Conservation (phyloP, 257 asterid genomes). For the Solanum virginianum region DNA sequence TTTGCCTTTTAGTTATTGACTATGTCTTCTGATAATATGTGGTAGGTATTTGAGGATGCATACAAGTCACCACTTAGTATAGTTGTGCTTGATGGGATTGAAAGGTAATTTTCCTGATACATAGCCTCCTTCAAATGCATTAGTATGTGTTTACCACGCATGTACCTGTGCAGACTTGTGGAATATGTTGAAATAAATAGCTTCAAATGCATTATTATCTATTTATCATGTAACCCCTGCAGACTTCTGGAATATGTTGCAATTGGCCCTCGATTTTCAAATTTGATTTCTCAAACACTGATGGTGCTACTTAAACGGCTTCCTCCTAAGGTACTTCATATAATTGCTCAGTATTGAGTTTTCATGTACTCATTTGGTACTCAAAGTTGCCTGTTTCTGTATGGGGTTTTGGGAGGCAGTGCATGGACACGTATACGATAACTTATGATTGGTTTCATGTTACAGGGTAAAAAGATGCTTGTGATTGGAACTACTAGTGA, state of each 20-base stretch:
- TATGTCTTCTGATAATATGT: slow-evolving; percentile 12
- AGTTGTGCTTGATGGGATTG: slow-evolving; percentile 87
- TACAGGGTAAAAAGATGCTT: slow-evolving; percentile 29
- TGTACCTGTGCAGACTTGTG: slow-evolving; percentile 41
- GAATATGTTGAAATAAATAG: slow-evolving; percentile 55
- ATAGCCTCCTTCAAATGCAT: background rate
- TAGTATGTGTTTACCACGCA: background rate
- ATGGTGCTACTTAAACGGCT: slow-evolving; percentile 82
- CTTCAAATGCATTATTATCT: slow-evolving; percentile 5
- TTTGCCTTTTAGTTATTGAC: slow-evolving; percentile 2
- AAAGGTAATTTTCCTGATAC: slow-evolving; percentile 47
- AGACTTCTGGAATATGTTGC: slow-evolving; percentile 88
- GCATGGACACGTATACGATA: background rate
- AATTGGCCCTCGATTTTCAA: slow-evolving; percentile 94
- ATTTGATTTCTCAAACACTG: slow-evolving; percentile 84
- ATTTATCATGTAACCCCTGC: slow-evolving; percentile 5
- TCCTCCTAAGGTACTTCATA: slow-evolving; percentile 69
- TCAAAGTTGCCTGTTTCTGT: background rate
- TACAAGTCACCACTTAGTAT: slow-evolving; percentile 86
- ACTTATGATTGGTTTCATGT: background rate
- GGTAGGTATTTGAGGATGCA: slow-evolving; percentile 96
- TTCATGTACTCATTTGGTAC: background rate
- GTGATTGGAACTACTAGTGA: slow-evolving; percentile 97
- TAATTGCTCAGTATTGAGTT: background rate
- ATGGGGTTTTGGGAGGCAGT: background rate